Evolutionary conservation across 2,329 filamentous ascomycete species (phyloP).

Genomic region (Phyllosticta citriasiana): DNA sequence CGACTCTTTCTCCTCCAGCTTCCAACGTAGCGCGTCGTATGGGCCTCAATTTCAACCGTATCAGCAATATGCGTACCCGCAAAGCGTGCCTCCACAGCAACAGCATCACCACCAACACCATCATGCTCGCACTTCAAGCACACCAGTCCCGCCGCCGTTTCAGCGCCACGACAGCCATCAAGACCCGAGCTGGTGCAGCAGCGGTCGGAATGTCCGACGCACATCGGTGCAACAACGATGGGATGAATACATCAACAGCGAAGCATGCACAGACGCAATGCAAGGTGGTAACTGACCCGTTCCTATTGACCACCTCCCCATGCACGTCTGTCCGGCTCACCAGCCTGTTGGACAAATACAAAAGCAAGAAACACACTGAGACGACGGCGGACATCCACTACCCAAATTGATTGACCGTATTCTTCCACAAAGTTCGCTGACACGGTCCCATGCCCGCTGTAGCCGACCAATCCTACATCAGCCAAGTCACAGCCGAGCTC

Average conservation of each 20-base stretch:
- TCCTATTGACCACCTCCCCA: background rate
- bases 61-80: background rate
- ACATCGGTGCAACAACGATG: slow-evolving; percentile 7
- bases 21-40: background rate
- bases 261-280: slow-evolving; percentile 2
- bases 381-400: background rate
- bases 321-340: background rate
- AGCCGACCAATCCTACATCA: slow-evolving; percentile 3
- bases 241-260: slow-evolving; percentile 9
- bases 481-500: slow-evolving; percentile 5
- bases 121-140: background rate
- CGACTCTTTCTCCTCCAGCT: background rate
- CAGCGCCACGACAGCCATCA: background rate
- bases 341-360: no score
- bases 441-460: background rate
- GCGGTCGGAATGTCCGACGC: background rate
- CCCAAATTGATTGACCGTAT: background rate
- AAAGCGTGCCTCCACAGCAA: background rate
- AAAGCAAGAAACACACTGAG: background rate
- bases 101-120: background rate
- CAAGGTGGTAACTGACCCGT: slow-evolving; percentile 3
- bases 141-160: background rate
- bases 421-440: background rate
- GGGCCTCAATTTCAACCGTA: background rate
- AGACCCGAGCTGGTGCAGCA: background rate